A percentile compares a stretch with the other conserved stretches of the same genome.
Evolutionary conservation across 2,329 filamentous ascomycete species (phyloP).

Genomic region (Xylaria digitata): DNA sequence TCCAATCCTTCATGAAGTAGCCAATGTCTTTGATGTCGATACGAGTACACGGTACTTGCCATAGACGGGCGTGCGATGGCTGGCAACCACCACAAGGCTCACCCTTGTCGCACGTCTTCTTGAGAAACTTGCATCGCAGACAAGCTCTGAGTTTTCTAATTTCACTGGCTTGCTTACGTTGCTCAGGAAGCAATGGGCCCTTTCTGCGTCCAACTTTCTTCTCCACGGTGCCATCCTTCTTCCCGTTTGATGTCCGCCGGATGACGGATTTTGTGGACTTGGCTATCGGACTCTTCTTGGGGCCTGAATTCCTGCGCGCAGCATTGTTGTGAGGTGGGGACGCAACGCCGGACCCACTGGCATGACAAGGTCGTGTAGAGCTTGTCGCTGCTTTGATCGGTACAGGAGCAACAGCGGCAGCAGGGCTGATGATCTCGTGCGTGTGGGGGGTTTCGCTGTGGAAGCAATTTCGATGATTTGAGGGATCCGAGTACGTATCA

Average conservation of each 20-base stretch:
- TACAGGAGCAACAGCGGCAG: slow-evolving; percentile 74
- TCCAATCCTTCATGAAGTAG: slow-evolving; percentile 99
- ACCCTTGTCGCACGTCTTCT: slow-evolving; percentile 98
- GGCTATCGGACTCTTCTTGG: slow-evolving; percentile 79
- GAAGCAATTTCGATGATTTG: slow-evolving; percentile 71
- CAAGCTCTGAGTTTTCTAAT: slow-evolving; percentile 95
- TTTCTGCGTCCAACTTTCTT: slow-evolving; percentile 93
- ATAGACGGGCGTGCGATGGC: slow-evolving; percentile 92
- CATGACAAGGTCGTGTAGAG: slow-evolving; percentile 69
- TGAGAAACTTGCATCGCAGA: slow-evolving; percentile 96
- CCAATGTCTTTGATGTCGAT: slow-evolving; percentile 99
- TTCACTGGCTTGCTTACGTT: slow-evolving; percentile 95
- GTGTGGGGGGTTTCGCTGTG: slow-evolving; percentile 66
- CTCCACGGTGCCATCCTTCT: slow-evolving; percentile 81
- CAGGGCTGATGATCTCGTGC: slow-evolving; percentile 72
- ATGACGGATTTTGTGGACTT: slow-evolving; percentile 88
- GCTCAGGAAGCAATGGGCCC: slow-evolving; percentile 90
- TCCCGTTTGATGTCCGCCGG: slow-evolving; percentile 79
- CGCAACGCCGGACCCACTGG: slow-evolving; percentile 69
- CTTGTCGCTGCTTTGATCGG: slow-evolving; percentile 73
- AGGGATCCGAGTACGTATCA: slow-evolving; percentile 75
- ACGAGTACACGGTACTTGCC: slow-evolving; percentile 97
- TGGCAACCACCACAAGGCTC: slow-evolving; percentile 96
- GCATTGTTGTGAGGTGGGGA: slow-evolving; percentile 70
- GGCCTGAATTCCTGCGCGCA: slow-evolving; percentile 74